A percentile compares a stretch with the other conserved stretches of the same genome.
These are phyloP conservation scores for Arabidopsis thaliana DNA, from an alignment of 345 rosid species.

Conservation along the genomic window TAIR10.1 NC_003074.8:19329001-19329500, in stretches of 20 bases:
- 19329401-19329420: slow-evolving; percentile 50
- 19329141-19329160: background rate
- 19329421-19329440: slow-evolving; percentile 56
- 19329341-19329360: slow-evolving; percentile 52
- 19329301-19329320: slow-evolving; percentile 90
- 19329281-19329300: slow-evolving; percentile 99
- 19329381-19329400: slow-evolving; percentile 53
- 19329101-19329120: background rate
- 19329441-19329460: slow-evolving; percentile 90
- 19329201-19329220: slow-evolving; percentile 55
- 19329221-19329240: slow-evolving; percentile 44
- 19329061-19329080: slow-evolving; percentile 4
- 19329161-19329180: slow-evolving; percentile 46
- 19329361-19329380: slow-evolving; percentile 66
- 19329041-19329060: background rate
- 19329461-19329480: slow-evolving; percentile 95
- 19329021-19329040: slow-evolving; percentile 6
- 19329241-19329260: slow-evolving; percentile 82
- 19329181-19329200: slow-evolving; percentile 62
- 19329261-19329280: slow-evolving; percentile 88
- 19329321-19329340: slow-evolving; percentile 59
- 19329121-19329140: background rate
- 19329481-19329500: slow-evolving; percentile 85
- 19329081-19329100: background rate
- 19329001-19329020: slow-evolving; percentile 24